Conservation (phyloP, 331 rosid species). For the Acacia concinna region DNA sequence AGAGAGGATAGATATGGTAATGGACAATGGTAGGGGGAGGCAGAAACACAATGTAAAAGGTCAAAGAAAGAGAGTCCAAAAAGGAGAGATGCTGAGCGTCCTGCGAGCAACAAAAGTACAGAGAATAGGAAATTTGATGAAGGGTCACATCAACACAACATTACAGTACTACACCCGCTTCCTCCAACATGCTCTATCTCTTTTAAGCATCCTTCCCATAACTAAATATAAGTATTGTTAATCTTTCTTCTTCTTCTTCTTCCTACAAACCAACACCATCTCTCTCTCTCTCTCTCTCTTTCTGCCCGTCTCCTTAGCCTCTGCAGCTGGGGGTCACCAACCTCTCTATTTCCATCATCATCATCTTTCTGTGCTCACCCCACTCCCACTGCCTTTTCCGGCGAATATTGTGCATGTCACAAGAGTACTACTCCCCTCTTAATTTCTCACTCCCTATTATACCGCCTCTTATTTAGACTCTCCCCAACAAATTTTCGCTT, state of each 20-base stretch:
- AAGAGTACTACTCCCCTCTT: conserved; percentile 8
- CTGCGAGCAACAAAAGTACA: not conserved
- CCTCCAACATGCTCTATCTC: not conserved
- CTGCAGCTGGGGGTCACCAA: conserved; percentile 12
- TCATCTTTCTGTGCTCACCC: conserved; percentile 29
- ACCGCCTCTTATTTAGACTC: not conserved
- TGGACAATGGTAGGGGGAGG: not conserved
- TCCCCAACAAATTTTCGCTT: not conserved
- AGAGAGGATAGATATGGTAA: not conserved
- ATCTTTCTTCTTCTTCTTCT: not conserved
- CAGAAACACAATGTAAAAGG: not conserved
- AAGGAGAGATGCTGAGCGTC: conserved; percentile 1
- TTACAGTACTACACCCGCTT: not conserved
- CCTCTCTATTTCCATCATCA: not conserved
- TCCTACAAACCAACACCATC: not conserved
- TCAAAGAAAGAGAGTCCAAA: not conserved
- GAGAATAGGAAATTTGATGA: conserved; percentile 21
- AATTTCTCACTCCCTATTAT: not conserved
- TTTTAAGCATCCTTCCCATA: not conserved
- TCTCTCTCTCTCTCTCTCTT: not conserved
- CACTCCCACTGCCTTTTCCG: conserved; percentile 20
- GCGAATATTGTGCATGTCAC: conserved; percentile 3
- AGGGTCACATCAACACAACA: conserved; percentile 22
- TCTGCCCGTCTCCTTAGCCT: conserved; percentile 27
- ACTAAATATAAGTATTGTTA: not conserved